A percentile compares a stretch with the other conserved stretches of the same genome.
Evolutionary conservation across 2,329 filamentous ascomycete species (phyloP).

Genomic region (Parastagonospora avenae): DNA sequence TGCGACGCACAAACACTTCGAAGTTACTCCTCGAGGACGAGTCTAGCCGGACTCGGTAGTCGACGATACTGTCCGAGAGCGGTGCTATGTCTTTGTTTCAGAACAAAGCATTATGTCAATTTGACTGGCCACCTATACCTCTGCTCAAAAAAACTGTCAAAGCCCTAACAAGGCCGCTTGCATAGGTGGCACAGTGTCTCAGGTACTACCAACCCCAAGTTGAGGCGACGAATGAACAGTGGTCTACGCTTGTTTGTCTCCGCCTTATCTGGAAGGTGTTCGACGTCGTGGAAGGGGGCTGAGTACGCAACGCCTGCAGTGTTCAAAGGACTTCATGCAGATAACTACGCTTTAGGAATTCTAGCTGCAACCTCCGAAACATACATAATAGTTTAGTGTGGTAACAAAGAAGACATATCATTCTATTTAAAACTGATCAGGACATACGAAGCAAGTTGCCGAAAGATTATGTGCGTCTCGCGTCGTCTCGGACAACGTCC

Average conservation of each 20-base stretch:
- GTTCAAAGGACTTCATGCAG: too few relatives aligned
- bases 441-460: not conserved
- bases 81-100: conserved; percentile 1
- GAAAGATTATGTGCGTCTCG: not conserved
- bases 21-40: not conserved
- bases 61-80: conserved; percentile 2
- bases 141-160: too few relatives aligned
- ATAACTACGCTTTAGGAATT: too few relatives aligned
- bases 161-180: too few relatives aligned
- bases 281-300: not conserved
- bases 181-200: not conserved
- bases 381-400: too few relatives aligned
- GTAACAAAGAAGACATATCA: too few relatives aligned
- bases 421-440: not conserved
- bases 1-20: not conserved
- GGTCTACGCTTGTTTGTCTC: too few relatives aligned
- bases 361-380: too few relatives aligned
- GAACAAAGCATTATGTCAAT: conserved; percentile 2
- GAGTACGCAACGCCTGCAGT: too few relatives aligned
- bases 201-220: too few relatives aligned
- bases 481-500: conserved; percentile 9
- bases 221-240: too few relatives aligned
- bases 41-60: conserved; percentile 1
- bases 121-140: not conserved
- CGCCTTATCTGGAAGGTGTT: not conserved